These are phyloP conservation scores for Basidiobolus meristosporus DNA, from an alignment of 371 early-diverging fungal genomes.

Conservation along the genomic window DNA sequence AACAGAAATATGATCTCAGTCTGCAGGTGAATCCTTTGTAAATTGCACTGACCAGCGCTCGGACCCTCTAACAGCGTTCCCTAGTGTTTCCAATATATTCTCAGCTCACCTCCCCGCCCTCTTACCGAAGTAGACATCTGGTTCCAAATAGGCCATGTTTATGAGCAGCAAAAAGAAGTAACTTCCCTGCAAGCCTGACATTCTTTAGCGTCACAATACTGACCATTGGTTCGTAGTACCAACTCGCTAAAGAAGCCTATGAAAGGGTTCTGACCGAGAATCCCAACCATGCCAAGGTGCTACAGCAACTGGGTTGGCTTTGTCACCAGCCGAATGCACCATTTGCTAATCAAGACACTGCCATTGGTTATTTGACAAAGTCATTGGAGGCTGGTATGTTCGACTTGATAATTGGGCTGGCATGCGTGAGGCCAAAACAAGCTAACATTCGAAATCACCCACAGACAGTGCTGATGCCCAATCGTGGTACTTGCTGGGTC, in stretches of 20 bases:
- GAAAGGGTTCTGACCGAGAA: slow-evolving; percentile 77
- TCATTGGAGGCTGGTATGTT: slow-evolving; percentile 55
- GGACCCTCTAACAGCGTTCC: background rate
- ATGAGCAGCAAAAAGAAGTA: slow-evolving; percentile 87
- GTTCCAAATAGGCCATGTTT: slow-evolving; percentile 95
- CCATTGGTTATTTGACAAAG: slow-evolving; percentile 61
- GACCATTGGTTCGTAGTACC: slow-evolving; percentile 20
- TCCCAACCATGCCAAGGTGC: slow-evolving; percentile 85
- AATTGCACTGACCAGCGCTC: background rate
- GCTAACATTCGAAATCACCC: background rate
- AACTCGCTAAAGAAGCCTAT: slow-evolving; percentile 75
- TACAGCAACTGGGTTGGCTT: slow-evolving; percentile 93
- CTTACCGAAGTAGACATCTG: slow-evolving; percentile 86
- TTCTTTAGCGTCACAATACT: background rate
- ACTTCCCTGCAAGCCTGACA: background rate
- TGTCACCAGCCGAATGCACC: slow-evolving; percentile 68
- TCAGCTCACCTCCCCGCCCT: slow-evolving; percentile 83
- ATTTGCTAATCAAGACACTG: slow-evolving; percentile 65
- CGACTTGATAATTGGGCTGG: background rate
- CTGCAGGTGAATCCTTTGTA: slow-evolving; percentile 33
- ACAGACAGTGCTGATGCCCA: slow-evolving; percentile 78
- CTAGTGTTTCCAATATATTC: slow-evolving; percentile 82
- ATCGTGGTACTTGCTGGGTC: slow-evolving; percentile 87
- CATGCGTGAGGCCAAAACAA: background rate
- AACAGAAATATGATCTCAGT: slow-evolving; percentile 69